Base-by-base conservation (phyloP, 106 monocot species). In the Iris macrosiphon region DNA sequence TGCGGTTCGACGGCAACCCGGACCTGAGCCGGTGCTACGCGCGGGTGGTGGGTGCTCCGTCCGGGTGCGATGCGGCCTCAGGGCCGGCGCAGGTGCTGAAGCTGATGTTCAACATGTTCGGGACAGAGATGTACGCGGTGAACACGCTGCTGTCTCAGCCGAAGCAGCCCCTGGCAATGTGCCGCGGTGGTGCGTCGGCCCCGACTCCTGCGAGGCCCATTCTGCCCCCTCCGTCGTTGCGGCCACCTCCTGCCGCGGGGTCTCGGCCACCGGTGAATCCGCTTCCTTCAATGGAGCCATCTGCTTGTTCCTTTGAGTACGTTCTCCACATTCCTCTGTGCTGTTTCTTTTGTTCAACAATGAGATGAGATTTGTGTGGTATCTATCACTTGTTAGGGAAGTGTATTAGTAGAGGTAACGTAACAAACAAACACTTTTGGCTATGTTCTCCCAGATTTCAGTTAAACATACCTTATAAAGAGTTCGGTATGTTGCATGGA, bases 21-120 rank as follows among this genome's bases (percentile, higher is more conserved):
- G 88, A 93, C 49, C 58, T 88, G 31, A 75, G 66, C 66, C 44
- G 62, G 0, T 93, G 93, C 75, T 64, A 28, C 1, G 83, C 75
- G 0, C 63, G 47, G 44, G 73, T 93, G 38, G 58, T 70, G 11
- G 37, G 40, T 0, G 88, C 65, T 2, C 65, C 78, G 21, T 13
- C 55, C 2, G 48, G 31, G 21, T 84, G 87, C 49, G 69, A 70
- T 19, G 61, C 30, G 11, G 59, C 31, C 12, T 64, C 64, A 17
- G 76, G 76, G 18, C 59, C 67, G 0, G 66, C 69, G 4, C 68
- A 57, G 24, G 47, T 43, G 15, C 77, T 84, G 12, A 77, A 52
- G 22, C 42, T 88, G 11, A 22, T 80, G 21, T 78, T 87, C 57
- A 20, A 54, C 9, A 62, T 87, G 61, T 75, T 80, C 22, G 80